Conservation (phyloP, 176 grass and related monocot genomes). For the Carex littledalei region DNA sequence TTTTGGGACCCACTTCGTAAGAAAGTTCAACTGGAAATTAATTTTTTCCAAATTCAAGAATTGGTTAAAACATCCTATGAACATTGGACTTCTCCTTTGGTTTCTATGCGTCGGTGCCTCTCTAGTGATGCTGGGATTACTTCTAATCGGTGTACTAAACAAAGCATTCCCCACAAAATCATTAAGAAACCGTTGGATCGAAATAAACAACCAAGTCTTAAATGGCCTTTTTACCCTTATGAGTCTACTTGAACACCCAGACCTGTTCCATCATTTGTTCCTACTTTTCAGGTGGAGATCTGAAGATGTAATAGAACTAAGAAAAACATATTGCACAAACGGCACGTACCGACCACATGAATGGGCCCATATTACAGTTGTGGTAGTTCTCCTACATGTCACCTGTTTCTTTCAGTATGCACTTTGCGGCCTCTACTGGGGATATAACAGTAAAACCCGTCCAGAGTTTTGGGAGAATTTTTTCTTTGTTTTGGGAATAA, state of each 20-base stretch:
- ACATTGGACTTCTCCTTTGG: conserved; percentile 72
- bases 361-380: conserved; percentile 48
- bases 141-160: conserved; percentile 59
- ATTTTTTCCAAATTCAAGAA: conserved; percentile 30
- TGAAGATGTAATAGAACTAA: conserved; percentile 38
- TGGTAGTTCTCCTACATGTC: conserved; percentile 55
- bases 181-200: conserved; percentile 62
- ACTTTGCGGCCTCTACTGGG: conserved; percentile 64
- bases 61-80: conserved; percentile 69
- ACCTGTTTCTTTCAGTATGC: conserved; percentile 66
- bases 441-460: conserved; percentile 38
- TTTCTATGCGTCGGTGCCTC: conserved; percentile 50
- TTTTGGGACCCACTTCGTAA: neutral
- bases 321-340: conserved; percentile 74
- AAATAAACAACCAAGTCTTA: conserved; percentile 86
- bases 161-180: conserved; percentile 53
- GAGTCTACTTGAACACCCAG: conserved; percentile 73
- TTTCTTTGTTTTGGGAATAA: conserved; percentile 51
- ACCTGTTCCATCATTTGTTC: conserved; percentile 49
- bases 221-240: conserved; percentile 88
- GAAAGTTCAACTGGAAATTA: conserved; percentile 7
- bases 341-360: conserved; percentile 30
- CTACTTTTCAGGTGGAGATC: conserved; percentile 48
- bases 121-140: conserved; percentile 51
- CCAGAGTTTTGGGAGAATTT: conserved; percentile 56